Conservation (phyloP, 2,329 filamentous ascomycete genomes). For the Alternaria metachromatica region DNA sequence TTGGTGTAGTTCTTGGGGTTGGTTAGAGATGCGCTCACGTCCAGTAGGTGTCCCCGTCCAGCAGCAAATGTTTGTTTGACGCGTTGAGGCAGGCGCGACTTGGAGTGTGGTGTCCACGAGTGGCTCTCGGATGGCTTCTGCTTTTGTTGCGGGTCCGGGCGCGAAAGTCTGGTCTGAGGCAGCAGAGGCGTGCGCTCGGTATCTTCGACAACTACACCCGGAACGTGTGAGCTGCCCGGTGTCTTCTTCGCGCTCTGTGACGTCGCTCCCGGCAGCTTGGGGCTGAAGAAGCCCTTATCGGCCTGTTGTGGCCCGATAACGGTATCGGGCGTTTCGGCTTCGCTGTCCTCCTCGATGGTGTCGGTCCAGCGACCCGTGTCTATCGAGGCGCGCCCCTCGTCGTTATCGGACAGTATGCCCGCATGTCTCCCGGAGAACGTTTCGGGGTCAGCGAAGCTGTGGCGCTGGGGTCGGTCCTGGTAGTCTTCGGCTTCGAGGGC, state of each 20-base stretch:
- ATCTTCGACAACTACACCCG: constrained; percentile 39
- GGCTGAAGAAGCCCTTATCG: constrained; percentile 35
- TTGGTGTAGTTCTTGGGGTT: constrained; percentile 77
- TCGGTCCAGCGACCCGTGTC: constrained; percentile 53
- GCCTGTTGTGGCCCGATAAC: constrained; percentile 28
- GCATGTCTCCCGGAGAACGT: constrained; percentile 21
- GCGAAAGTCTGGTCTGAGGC: constrained; percentile 39
- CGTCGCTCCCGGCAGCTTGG: neutral
- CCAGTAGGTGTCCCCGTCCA: constrained; percentile 29
- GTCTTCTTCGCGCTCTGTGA: constrained; percentile 8
- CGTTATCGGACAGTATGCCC: constrained; percentile 23
- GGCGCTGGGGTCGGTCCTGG: constrained; percentile 31
- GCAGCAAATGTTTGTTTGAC: constrained; percentile 25
- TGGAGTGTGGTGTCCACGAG: constrained; percentile 31
- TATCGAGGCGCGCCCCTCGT: constrained; percentile 33
- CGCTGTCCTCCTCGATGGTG: constrained; percentile 67
- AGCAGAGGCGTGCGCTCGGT: constrained; percentile 50
- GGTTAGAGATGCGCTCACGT: constrained; percentile 46
- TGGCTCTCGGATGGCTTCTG: constrained; percentile 14
- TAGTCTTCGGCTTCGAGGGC: constrained; percentile 61
- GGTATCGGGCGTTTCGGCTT: constrained; percentile 60
- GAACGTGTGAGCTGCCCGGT: constrained; percentile 10
- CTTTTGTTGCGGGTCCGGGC: constrained; percentile 24
- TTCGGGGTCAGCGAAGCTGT: constrained; percentile 38
- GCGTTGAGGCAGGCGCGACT: constrained; percentile 21